A percentile compares a stretch with the other conserved stretches of the same genome.
Evolutionary conservation across 306 rosid species (phyloP).

Genomic region (Mucuna pruriens): DNA sequence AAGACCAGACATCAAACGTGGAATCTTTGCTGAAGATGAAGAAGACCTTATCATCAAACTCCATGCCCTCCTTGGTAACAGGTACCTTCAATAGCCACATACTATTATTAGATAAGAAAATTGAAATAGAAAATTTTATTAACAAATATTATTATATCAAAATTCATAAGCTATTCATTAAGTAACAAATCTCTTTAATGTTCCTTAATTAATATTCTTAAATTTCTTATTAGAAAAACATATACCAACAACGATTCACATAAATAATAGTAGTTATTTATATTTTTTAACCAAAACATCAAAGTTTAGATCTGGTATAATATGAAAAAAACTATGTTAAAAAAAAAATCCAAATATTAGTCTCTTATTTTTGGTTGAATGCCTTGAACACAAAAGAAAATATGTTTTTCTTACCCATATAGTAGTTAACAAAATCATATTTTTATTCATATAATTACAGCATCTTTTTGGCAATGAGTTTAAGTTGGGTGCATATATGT

Average conservation of each 20-base stretch:
- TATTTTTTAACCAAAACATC: too few species aligned
- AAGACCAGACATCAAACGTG: slow-evolving; percentile 74
- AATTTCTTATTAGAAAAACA: not conserved
- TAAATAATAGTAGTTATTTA: too few species aligned
- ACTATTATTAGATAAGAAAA: not conserved
- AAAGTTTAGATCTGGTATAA: too few species aligned
- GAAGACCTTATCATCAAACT: slow-evolving; percentile 83
- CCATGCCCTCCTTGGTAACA: slow-evolving; percentile 81
- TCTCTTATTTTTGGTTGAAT: too few species aligned
- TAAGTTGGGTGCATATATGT: not conserved
- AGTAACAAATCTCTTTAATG: not conserved
- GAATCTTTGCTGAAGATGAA: slow-evolving; percentile 73
- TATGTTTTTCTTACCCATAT: too few species aligned
- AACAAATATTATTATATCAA: not conserved
- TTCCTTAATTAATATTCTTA: not conserved
- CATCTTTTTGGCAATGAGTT: not conserved
- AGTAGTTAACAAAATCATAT: too few species aligned
- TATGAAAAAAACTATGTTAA: too few species aligned
- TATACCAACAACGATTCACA: too few species aligned
- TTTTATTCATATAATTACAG: not conserved
- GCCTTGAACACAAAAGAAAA: too few species aligned
- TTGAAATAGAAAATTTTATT: not conserved
- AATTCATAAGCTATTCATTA: not conserved
- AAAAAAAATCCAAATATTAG: too few species aligned
- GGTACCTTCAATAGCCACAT: slow-evolving; percentile 41